phyloP scores from a whole-genome alignment of 148 eudicot genomes.

The Fagopyrum tataricum region DNA sequence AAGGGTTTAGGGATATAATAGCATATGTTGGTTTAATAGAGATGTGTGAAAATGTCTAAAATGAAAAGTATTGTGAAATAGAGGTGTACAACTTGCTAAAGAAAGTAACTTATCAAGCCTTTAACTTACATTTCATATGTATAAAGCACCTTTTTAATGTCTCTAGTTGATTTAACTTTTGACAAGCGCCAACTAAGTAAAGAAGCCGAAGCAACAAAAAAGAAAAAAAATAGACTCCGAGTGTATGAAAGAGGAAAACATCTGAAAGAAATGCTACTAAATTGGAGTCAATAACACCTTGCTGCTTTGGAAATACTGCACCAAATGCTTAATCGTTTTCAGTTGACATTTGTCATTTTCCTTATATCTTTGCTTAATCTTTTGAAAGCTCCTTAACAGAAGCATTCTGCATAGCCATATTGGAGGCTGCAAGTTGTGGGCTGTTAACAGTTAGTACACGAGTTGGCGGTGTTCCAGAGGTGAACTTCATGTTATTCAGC shows the following conservation, averaged over 20 bases:
- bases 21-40: too few species aligned
- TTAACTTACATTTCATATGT: background rate
- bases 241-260: too few species aligned
- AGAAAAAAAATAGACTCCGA: background rate
- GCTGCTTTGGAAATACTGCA: slow-evolving; percentile 1
- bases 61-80: too few species aligned
- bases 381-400: slow-evolving; percentile 84
- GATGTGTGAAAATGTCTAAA: too few species aligned
- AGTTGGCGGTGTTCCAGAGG: slow-evolving; percentile 99
- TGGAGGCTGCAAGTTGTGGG: slow-evolving; percentile 99
- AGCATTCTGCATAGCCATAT: slow-evolving; percentile 97
- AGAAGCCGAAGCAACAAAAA: background rate
- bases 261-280: too few species aligned
- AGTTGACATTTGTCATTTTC: background rate
- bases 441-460: slow-evolving; percentile 91
- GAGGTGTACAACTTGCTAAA: background rate
- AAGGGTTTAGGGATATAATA: too few species aligned
- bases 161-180: background rate
- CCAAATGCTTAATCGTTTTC: background rate
- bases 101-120: background rate
- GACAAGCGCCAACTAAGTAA: background rate
- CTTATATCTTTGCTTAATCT: slow-evolving; percentile 14
- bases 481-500: slow-evolving; percentile 11
- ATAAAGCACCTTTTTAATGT: background rate
- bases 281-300: background rate